phyloP scores from a whole-genome alignment of 495 filamentous ascomycete genomes.

The Neurospora sp. region DNA sequence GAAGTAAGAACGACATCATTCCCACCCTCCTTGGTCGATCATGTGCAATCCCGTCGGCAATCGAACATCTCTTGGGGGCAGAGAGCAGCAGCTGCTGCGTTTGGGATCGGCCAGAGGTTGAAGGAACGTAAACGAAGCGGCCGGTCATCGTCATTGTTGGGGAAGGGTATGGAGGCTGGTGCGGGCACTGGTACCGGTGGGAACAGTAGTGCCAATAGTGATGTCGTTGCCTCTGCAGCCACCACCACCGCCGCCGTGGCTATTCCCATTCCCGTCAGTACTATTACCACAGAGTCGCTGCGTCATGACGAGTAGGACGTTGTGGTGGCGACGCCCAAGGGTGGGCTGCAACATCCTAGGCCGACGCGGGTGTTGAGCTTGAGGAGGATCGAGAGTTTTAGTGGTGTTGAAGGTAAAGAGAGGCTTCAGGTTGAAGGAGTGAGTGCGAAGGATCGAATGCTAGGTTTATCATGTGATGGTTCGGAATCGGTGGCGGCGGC shows the following conservation, averaged over 20 bases:
- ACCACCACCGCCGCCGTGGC: background rate
- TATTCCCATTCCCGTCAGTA: background rate
- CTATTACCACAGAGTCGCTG: background rate
- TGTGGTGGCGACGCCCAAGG: conserved; percentile 15
- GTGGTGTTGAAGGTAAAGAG: conserved; percentile 1
- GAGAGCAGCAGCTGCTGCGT: conserved; percentile 13
- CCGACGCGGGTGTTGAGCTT: conserved; percentile 23
- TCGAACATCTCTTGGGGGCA: conserved; percentile 9
- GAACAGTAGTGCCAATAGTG: background rate
- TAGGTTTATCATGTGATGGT: background rate
- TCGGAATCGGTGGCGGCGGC: background rate
- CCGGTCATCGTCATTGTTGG: background rate
- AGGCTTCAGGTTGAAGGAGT: conserved; percentile 2
- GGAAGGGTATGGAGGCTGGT: background rate
- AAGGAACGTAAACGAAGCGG: conserved; percentile 7
- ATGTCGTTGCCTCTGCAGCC: background rate
- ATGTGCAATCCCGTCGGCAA: background rate
- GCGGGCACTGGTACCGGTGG: background rate
- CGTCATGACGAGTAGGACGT: conserved; percentile 6
- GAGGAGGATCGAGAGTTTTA: conserved; percentile 22
- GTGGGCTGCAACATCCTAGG: conserved; percentile 23
- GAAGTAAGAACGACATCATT: background rate
- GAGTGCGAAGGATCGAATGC: conserved; percentile 2
- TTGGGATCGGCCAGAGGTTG: conserved; percentile 9
- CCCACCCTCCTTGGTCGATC: background rate